phyloP scores from a whole-genome alignment of 768 basidiomycete genomes.

The Boletus pseudo-olivaceus region DNA sequence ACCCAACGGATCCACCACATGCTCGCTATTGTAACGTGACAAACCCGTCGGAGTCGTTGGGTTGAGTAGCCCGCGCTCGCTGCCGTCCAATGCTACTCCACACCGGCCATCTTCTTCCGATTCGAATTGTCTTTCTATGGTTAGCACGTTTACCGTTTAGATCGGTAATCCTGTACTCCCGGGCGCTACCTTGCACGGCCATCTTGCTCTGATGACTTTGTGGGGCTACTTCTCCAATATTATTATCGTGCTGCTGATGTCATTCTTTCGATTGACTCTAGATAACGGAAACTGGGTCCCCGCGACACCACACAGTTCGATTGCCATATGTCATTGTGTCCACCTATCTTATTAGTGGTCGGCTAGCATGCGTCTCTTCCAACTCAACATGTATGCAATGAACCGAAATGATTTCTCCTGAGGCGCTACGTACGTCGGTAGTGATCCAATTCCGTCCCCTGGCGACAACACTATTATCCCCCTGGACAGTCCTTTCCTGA shows the following conservation, averaged over 20 bases:
- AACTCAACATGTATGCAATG: background rate
- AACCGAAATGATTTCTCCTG: no score
- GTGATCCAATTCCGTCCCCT: background rate
- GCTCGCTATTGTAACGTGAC: background rate
- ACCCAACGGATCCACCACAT: background rate
- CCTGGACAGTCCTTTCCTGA: background rate
- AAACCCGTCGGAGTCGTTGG: background rate
- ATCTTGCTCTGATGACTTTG: background rate
- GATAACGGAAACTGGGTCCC: background rate
- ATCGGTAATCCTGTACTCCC: background rate
- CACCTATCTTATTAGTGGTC: background rate
- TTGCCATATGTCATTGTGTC: background rate
- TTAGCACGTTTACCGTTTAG: background rate
- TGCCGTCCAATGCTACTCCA: no score
- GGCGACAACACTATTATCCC: background rate
- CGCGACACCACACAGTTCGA: background rate
- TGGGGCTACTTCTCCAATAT: background rate
- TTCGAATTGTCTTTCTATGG: background rate
- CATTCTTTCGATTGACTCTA: background rate
- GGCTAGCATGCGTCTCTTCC: background rate
- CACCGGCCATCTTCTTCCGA: background rate
- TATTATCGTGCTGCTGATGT: background rate
- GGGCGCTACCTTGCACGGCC: background rate
- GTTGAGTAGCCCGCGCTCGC: background rate
- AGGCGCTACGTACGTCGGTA: background rate